Base-by-base conservation (phyloP, 2,329 filamentous ascomycete species). In the Aspergillus novoparasiticus region DNA sequence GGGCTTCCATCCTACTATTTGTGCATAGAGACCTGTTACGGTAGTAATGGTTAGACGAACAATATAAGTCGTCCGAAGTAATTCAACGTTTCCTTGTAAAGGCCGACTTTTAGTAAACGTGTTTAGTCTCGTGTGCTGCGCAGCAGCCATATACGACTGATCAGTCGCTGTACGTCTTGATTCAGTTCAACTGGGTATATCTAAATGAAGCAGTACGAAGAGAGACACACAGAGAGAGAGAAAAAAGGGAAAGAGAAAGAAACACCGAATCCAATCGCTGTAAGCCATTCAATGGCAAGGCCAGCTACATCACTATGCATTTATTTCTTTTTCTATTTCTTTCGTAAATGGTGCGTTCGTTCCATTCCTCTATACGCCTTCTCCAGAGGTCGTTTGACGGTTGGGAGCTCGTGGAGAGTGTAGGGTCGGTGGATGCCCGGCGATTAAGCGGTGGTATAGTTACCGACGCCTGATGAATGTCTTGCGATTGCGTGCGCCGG, bases 311-410 rank as follows among this genome's bases (percentile, higher is more conserved):
- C 58, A 80, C 67, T 43, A 71, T 68, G 65, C 78, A 80, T 63
- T 74, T 79, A 53, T 63, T 71, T 58, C 76, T 71, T 57, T 72
- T 76, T 60, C 71, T 75, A 58, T 67, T 72, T 58, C 74, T 66
- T 63, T 79, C 77, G 30, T 73, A 70, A 41, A 78, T 76, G 12
- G 75, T 78, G 51, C 72, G 70, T 63, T 76, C 72, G 55, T 77
- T 79, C 77, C 78, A 79, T 59, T 78, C 75, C 51, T 77, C 74
- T 59, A 79, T 78, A 26, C 76, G 73, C 16, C 71, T 67, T 58
- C 77, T 71, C 76, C 77, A 77, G 59, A 75, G 75, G 60, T 78
- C 74, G 46, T 73, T 73, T 4, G 73, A 70, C 19, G 72, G 70
- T 23, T 67, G 65, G 16, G 68, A 63, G 34, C 68, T 68, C 4